A percentile compares a stretch with the other conserved stretches of the same genome.
These are phyloP conservation scores for Pyrus pyrifolia DNA, from an alignment of 306 rosid genomes.

Conservation along the genomic window DNA sequence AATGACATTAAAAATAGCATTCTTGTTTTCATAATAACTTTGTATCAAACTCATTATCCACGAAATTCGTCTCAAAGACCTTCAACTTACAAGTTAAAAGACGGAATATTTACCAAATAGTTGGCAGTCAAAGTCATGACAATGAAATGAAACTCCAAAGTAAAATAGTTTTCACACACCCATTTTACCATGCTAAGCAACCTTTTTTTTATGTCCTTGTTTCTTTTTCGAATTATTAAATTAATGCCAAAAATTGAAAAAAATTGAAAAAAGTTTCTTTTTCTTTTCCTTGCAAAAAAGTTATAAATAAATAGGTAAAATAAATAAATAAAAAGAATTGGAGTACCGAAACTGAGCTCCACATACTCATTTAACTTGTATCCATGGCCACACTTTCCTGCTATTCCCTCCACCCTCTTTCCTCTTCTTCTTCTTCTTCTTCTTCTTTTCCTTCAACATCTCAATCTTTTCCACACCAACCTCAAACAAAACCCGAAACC, in stretches of 20 bases:
- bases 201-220: too few relatives aligned
- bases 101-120: background rate
- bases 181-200: background rate
- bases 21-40: too few relatives aligned
- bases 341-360: slow-evolving; percentile 16
- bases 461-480: slow-evolving; percentile 29
- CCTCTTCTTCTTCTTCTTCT: slow-evolving; percentile 24
- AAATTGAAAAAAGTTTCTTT: too few relatives aligned
- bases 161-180: background rate
- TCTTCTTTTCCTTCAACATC: slow-evolving; percentile 24
- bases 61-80: background rate
- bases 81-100: background rate
- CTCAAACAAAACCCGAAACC: slow-evolving; percentile 24
- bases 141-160: too few relatives aligned
- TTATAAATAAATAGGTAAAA: background rate
- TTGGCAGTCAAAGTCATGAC: too few relatives aligned
- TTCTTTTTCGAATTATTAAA: too few relatives aligned
- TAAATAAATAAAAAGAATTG: background rate
- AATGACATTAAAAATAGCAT: too few relatives aligned
- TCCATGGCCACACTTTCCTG: slow-evolving; percentile 63
- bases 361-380: slow-evolving; percentile 17
- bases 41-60: background rate
- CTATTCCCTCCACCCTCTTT: slow-evolving; percentile 41
- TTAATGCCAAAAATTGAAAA: too few relatives aligned
- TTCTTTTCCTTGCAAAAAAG: too few relatives aligned